Evolutionary conservation across 805 yeast genomes (phyloP), one percentile per base, ranked within the genome.

Genomic region (Metschnikowia shivogae): DNA sequence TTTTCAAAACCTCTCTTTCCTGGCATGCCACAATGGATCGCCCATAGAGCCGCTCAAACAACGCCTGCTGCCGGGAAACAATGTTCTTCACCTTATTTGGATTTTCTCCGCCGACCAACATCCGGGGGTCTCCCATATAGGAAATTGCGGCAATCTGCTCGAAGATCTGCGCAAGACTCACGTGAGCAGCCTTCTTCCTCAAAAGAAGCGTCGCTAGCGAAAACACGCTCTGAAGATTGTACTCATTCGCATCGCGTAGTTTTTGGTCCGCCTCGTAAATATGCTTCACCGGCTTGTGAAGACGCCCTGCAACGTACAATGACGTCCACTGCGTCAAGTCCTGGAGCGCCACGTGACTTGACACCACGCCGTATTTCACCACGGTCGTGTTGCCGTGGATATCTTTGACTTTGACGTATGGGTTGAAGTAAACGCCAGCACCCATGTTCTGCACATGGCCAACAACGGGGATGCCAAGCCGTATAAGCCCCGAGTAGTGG

Each of bases 341-440:
- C 31, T 70, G 70, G 32, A 81, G 64, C 17, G 88, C 65, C 8
- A 74, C 74, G 19, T 78, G 75, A 50, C 78, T 72, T 4, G 88
- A 81, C 1, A 89, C 84, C 10, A 89, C 83, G 11, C 99, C 99
- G 60, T 93, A 93, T 60, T 93, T 93, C 36, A 92, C 78, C 42
- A 77, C 61, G 3, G 38, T 32, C 5, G 54, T 53, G 8, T 54
- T 52, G n/a, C 61, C 51, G 19, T 81, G 78, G 12, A 12, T 14
- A 28, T 45, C 58, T 43, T 76, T 72, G 43, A 89, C 72, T 36
- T 77, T 73, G 6, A 87, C 89, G 63, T 77, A 93, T 3, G 99
- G 98, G 60, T 93, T 93, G 72, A 88, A 93, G 63, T 92, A 93
- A 3, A 92, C 85, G 6, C 97, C 97, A 0, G 96, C 93, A 1